Conservation (phyloP, 2,329 filamentous ascomycete species). For the Dactylonectria macrodidyma region DNA sequence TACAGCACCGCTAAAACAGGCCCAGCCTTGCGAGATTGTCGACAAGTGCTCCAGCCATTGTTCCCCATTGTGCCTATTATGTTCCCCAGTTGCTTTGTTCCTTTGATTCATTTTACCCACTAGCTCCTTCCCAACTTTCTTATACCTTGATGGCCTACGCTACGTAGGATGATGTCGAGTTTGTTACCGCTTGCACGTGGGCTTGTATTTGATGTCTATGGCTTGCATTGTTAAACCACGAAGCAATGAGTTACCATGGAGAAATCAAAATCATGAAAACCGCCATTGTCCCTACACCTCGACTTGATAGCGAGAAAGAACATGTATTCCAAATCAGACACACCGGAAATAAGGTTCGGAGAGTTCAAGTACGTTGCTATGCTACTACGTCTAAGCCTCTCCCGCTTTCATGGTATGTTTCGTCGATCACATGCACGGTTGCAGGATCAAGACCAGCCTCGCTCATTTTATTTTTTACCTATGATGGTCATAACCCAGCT, state of each 20-base stretch:
- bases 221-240: neutral
- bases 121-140: neutral
- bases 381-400: neutral
- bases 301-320: neutral
- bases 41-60: neutral
- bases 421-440: neutral
- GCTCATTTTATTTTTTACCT: neutral
- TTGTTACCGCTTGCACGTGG: neutral
- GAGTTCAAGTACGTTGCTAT: neutral
- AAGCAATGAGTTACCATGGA: neutral
- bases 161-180: neutral
- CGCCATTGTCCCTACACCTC: neutral
- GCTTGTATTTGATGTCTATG: neutral
- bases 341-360: neutral
- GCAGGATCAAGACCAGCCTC: neutral
- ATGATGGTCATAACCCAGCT: neutral
- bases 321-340: neutral
- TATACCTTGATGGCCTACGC: neutral
- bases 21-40: neutral
- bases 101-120: neutral
- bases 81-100: neutral
- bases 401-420: neutral
- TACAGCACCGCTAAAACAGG: neutral
- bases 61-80: neutral
- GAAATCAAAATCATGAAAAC: neutral